A percentile compares a stretch with the other conserved stretches of the same genome.
These are phyloP conservation scores for Porcisia hertigi DNA, from an alignment of 208 protist species.

Conservation along the genomic window DNA sequence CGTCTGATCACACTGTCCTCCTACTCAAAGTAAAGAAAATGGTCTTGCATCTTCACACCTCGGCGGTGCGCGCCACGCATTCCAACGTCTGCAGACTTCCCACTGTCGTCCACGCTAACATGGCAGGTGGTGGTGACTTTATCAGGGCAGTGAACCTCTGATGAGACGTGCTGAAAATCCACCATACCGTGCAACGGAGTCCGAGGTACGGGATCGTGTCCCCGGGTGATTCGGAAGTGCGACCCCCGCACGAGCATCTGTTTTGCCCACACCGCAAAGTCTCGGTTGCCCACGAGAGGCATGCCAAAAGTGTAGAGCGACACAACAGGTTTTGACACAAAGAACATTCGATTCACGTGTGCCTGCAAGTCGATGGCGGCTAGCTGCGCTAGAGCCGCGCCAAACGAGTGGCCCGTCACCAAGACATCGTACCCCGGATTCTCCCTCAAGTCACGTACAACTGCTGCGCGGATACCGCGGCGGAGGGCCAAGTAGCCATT, in stretches of 20 bases:
- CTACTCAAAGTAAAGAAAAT: slow-evolving; percentile 44
- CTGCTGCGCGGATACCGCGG: not conserved
- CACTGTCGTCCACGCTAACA: slow-evolving; percentile 36
- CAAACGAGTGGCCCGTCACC: slow-evolving; percentile 61
- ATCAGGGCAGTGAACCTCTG: slow-evolving; percentile 45
- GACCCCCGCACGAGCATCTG: slow-evolving; percentile 21
- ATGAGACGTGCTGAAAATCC: slow-evolving; percentile 33
- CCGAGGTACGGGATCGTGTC: slow-evolving; percentile 39
- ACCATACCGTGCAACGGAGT: slow-evolving; percentile 17
- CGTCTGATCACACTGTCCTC: too few relatives aligned
- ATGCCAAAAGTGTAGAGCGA: slow-evolving; percentile 52
- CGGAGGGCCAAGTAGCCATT: slow-evolving; percentile 30
- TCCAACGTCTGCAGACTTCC: slow-evolving; percentile 13
- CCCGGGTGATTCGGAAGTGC: slow-evolving; percentile 42
- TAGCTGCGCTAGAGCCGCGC: slow-evolving; percentile 45
- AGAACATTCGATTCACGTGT: slow-evolving; percentile 1
- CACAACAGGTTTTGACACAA: slow-evolving; percentile 2
- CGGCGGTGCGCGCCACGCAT: slow-evolving; percentile 33
- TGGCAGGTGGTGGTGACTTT: slow-evolving; percentile 8
- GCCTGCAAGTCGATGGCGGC: slow-evolving; percentile 35
- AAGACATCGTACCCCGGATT: slow-evolving; percentile 31
- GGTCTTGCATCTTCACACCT: slow-evolving; percentile 20
- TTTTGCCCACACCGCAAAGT: slow-evolving; percentile 36
- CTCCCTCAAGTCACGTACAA: slow-evolving; percentile 12
- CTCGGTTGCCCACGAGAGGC: slow-evolving; percentile 54